These are phyloP conservation scores for Pseudonitzschia multistriata DNA, from an alignment of 108 stramenopile genomes.

Conservation along the genomic window DNA sequence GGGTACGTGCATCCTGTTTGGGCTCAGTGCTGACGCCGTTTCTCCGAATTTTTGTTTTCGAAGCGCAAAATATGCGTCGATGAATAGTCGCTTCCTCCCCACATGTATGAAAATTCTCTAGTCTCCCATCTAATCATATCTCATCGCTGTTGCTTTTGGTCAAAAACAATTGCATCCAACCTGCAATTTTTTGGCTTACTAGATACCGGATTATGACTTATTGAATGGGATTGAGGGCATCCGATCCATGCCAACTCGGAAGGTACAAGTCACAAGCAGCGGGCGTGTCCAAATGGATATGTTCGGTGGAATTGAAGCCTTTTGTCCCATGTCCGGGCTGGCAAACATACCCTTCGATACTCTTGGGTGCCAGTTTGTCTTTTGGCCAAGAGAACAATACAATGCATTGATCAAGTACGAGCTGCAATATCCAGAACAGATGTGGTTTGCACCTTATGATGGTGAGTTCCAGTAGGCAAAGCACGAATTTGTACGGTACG, in stretches of 20 bases:
- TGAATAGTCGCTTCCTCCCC: too few relatives aligned
- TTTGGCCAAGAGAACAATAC: background rate
- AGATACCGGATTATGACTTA: conserved; percentile 31
- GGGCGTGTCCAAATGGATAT: conserved; percentile 25
- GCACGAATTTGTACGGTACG: too few relatives aligned
- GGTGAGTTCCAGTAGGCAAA: too few relatives aligned
- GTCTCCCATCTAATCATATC: too few relatives aligned
- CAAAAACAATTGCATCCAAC: too few relatives aligned
- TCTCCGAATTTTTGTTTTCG: too few relatives aligned
- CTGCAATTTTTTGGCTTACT: too few relatives aligned
- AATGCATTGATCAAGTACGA: background rate
- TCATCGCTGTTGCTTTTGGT: background rate
- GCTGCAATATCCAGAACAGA: background rate
- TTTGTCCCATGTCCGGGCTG: conserved; percentile 25
- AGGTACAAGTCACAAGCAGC: conserved; percentile 18
- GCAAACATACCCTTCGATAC: conserved; percentile 22
- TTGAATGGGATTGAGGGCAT: conserved; percentile 22
- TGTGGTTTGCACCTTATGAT: conserved; percentile 16
- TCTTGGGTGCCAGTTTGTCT: conserved; percentile 14
- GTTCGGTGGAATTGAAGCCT: conserved; percentile 18
- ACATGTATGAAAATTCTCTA: too few relatives aligned
- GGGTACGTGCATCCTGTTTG: too few relatives aligned
- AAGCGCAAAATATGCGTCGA: too few relatives aligned
- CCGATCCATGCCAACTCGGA: conserved; percentile 10
- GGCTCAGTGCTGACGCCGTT: too few relatives aligned